Evolutionary conservation across 1,139 yeast genomes (phyloP).

Genomic region (Pichia sp.): DNA sequence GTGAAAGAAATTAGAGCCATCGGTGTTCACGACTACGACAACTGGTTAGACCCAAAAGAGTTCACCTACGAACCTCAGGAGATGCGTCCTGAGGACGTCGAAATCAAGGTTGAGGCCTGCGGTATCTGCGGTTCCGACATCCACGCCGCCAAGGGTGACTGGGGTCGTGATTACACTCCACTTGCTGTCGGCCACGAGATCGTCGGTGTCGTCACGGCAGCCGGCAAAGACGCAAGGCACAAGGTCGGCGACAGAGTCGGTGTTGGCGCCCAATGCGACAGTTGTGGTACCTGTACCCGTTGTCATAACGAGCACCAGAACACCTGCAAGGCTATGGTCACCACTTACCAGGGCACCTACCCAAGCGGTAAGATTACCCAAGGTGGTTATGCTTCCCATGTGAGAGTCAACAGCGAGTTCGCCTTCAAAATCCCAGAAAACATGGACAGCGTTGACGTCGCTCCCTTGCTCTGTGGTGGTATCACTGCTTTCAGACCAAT

Average conservation of each 20-base stretch:
- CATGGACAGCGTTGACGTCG: slow-evolving; percentile 43
- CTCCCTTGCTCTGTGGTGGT: slow-evolving; percentile 66
- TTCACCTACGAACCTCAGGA: slow-evolving; percentile 38
- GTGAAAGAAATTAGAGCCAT: slow-evolving; percentile 35
- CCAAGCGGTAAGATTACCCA: slow-evolving; percentile 38
- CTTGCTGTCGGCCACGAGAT: slow-evolving; percentile 45
- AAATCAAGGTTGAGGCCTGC: slow-evolving; percentile 44
- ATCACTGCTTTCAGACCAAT: slow-evolving; percentile 57
- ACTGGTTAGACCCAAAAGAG: slow-evolving; percentile 44
- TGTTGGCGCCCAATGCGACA: slow-evolving; percentile 50
- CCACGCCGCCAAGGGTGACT: slow-evolving; percentile 38
- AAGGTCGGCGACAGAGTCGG: slow-evolving; percentile 60
- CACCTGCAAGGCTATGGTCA: slow-evolving; percentile 38
- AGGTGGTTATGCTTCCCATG: slow-evolving; percentile 60
- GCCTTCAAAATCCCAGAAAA: slow-evolving; percentile 53
- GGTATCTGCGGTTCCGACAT: slow-evolving; percentile 61
- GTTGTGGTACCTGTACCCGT: slow-evolving; percentile 45
- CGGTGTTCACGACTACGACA: slow-evolving; percentile 37
- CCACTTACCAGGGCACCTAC: slow-evolving; percentile 43
- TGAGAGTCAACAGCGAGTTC: slow-evolving; percentile 47
- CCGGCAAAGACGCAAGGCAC: slow-evolving; percentile 40
- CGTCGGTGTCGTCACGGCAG: slow-evolving; percentile 38
- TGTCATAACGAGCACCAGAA: slow-evolving; percentile 44
- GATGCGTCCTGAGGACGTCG: slow-evolving; percentile 51
- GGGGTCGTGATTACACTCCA: slow-evolving; percentile 32